Percentiles rank a stretch among this genome's conserved stretches.
These are phyloP conservation scores for Craspedostauros australis DNA, from an alignment of 108 stramenopile genomes.

Conservation along the genomic window DNA sequence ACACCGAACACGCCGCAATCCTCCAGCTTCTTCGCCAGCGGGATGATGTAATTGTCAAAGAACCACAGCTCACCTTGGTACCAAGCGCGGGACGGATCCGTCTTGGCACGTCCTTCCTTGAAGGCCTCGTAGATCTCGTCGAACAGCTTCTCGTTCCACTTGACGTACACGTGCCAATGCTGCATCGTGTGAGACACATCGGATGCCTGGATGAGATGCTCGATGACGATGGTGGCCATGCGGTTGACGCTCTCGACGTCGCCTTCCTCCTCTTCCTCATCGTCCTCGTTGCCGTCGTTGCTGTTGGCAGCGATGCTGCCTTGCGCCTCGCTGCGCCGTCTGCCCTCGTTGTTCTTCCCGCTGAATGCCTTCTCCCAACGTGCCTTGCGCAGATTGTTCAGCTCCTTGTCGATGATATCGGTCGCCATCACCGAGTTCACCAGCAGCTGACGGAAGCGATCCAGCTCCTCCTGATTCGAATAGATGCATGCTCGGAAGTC, in stretches of 20 bases:
- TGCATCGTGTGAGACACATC: conserved; percentile 62
- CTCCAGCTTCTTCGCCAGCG: conserved; percentile 27
- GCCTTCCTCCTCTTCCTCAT: too few relatives aligned
- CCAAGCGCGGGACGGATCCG: conserved; percentile 35
- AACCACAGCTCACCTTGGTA: conserved; percentile 26
- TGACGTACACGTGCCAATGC: conserved; percentile 39
- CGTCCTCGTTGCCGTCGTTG: background rate
- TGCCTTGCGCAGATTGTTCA: conserved; percentile 23
- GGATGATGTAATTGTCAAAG: conserved; percentile 33
- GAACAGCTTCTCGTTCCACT: conserved; percentile 59
- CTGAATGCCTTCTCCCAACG: conserved; percentile 52
- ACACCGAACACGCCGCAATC: conserved; percentile 33
- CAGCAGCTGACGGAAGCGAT: conserved; percentile 46
- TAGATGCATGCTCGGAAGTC: conserved; percentile 32
- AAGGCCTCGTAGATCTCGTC: conserved; percentile 49
- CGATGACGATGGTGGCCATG: conserved; percentile 46
- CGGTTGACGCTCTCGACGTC: conserved; percentile 20
- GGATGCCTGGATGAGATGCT: conserved; percentile 51
- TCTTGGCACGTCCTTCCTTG: conserved; percentile 28
- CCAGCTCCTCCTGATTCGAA: conserved; percentile 16
- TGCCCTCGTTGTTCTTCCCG: background rate
- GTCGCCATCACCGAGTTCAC: conserved; percentile 48
- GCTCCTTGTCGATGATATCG: conserved; percentile 44
- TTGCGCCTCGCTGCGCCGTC: background rate
- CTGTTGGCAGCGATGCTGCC: conserved; percentile 1